Evolutionary conservation across 2,329 filamentous ascomycete species (phyloP).

Genomic region (Aspergillus terreus): DNA sequence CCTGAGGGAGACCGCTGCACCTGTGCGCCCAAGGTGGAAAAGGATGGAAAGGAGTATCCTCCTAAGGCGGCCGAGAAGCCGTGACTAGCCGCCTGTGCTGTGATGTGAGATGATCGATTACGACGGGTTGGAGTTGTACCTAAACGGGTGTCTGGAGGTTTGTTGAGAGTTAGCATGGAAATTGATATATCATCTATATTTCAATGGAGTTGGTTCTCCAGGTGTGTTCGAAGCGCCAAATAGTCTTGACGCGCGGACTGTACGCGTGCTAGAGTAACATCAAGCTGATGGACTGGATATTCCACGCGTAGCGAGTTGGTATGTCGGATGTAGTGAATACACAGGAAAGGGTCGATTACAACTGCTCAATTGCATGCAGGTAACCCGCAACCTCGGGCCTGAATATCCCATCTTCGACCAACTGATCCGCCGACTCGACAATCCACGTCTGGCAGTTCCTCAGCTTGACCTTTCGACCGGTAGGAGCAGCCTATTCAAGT

Average conservation of each 20-base stretch:
- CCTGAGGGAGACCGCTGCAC: constrained; percentile 59
- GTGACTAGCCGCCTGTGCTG: constrained; percentile 34
- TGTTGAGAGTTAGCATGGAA: no score
- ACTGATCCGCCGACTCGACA: constrained; percentile 27
- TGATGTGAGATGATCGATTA: constrained; percentile 3
- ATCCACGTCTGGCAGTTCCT: constrained; percentile 38
- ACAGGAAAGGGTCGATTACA: neutral
- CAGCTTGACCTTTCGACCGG: constrained; percentile 21
- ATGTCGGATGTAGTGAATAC: no score
- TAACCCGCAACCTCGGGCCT: constrained; percentile 19
- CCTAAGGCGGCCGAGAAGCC: constrained; percentile 52
- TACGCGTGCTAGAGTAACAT: no score
- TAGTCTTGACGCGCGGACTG: no score
- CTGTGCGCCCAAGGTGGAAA: constrained; percentile 61
- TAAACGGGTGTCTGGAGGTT: no score
- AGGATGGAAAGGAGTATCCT: constrained; percentile 60
- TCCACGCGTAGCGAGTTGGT: no score
- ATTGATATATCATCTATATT: no score
- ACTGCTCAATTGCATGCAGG: constrained; percentile 23
- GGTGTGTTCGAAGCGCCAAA: no score
- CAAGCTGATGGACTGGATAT: no score
- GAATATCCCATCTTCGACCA: constrained; percentile 27
- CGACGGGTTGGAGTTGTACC: neutral
- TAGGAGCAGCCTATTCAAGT: neutral
- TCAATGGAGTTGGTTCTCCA: no score